Percentiles rank a stretch among this genome's conserved stretches.
These are phyloP conservation scores for Tolypocladium tundrense DNA, from an alignment of 2,329 filamentous ascomycete genomes.

Conservation along the genomic window DNA sequence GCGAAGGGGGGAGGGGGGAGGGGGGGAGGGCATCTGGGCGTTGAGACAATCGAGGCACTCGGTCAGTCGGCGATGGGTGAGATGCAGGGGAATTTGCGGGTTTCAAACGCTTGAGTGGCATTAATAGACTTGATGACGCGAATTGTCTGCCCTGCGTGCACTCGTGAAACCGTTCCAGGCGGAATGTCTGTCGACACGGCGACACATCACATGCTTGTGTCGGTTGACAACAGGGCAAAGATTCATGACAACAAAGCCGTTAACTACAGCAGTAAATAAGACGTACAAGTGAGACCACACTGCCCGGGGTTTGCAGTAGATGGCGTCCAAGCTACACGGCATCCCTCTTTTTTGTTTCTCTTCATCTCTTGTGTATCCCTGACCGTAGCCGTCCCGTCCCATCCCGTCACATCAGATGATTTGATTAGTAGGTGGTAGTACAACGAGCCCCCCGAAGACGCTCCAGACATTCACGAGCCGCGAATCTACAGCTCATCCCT, in stretches of 20 bases:
- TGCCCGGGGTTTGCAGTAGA: not conserved
- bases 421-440: not conserved
- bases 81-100: not conserved
- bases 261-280: not conserved
- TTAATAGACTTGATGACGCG: not conserved
- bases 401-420: not conserved
- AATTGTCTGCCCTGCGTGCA: not conserved
- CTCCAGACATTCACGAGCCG: not conserved
- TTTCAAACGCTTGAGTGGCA: not conserved
- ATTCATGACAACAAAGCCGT: not conserved
- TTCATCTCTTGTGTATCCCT: not conserved
- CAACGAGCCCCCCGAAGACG: not conserved
- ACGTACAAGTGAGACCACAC: not conserved
- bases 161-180: not conserved
- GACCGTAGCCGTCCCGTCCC: not conserved
- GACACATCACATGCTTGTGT: not conserved
- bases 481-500: constrained; percentile 22
- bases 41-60: not conserved
- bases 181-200: not conserved
- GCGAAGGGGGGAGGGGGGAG: too few relatives aligned
- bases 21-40: not conserved
- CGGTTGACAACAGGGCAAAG: not conserved
- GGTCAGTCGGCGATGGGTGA: not conserved
- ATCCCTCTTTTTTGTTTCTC: too few relatives aligned
- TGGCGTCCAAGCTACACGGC: not conserved